Conservation (phyloP, 2,329 filamentous ascomycete species). For the Colletotrichum scovillei region DNA sequence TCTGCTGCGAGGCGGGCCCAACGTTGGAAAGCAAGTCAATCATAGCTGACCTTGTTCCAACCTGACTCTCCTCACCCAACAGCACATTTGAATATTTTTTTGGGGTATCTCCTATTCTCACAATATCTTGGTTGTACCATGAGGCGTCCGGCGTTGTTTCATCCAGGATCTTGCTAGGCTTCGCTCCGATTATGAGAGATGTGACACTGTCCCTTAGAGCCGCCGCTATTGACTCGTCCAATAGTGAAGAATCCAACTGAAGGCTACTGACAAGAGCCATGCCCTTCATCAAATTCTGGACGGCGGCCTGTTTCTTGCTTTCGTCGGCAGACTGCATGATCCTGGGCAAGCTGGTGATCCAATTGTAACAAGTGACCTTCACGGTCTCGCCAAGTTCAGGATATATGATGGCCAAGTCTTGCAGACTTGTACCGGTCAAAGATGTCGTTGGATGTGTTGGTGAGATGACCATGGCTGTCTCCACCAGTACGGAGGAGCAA, state of each 20-base stretch:
- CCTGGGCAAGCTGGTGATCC: conserved; percentile 83
- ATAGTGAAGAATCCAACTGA: conserved; percentile 71
- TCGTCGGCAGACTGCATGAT: conserved; percentile 89
- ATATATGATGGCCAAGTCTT: conserved; percentile 72
- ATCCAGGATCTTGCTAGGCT: conserved; percentile 44
- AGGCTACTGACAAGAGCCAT: conserved; percentile 74
- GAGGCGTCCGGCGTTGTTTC: conserved; percentile 45
- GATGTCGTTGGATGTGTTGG: conserved; percentile 56
- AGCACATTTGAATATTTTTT: conserved; percentile 69
- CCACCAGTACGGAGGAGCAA: conserved; percentile 78
- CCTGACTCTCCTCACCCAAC: conserved; percentile 74
- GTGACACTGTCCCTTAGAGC: conserved; percentile 81
- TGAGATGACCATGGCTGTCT: conserved; percentile 81
- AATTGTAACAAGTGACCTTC: conserved; percentile 80
- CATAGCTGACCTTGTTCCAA: conserved; percentile 68
- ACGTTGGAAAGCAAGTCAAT: conserved; percentile 66
- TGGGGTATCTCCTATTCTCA: conserved; percentile 35
- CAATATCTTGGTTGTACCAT: conserved; percentile 43
- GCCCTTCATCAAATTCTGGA: conserved; percentile 81
- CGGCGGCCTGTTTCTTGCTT: conserved; percentile 75
- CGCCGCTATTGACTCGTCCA: conserved; percentile 74
- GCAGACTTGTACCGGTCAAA: conserved; percentile 62
- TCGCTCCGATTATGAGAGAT: conserved; percentile 50
- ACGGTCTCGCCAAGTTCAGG: conserved; percentile 71
- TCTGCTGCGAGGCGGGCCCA: conserved; percentile 67